phyloP scores from a whole-genome alignment of 768 basidiomycete genomes.

The Lentinula guzmanii region DNA sequence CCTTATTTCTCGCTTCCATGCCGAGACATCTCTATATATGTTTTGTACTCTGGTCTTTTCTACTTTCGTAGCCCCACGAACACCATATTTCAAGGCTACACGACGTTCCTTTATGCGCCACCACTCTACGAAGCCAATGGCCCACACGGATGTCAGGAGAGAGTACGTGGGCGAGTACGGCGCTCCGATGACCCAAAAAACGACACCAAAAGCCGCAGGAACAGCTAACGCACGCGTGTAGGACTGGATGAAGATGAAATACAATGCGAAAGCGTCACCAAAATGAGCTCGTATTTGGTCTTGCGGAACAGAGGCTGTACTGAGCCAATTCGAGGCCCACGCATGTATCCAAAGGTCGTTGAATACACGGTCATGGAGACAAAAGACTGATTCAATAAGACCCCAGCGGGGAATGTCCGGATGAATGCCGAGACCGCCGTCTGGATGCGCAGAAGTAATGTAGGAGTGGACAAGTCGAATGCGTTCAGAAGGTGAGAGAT shows the following conservation, averaged over 20 bases:
- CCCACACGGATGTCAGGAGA: conserved; percentile 73
- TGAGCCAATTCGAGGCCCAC: conserved; percentile 41
- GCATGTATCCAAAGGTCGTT: conserved; percentile 73
- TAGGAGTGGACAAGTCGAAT: conserved; percentile 72
- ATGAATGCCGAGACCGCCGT: conserved; percentile 80
- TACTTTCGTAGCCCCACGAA: conserved; percentile 68
- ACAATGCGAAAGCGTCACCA: conserved; percentile 77
- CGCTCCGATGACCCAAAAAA: conserved; percentile 62
- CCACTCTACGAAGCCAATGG: conserved; percentile 80
- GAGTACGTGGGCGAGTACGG: conserved; percentile 79
- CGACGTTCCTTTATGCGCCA: conserved; percentile 87
- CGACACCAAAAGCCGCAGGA: conserved; percentile 64
- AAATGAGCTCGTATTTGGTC: conserved; percentile 35
- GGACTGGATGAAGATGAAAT: conserved; percentile 82
- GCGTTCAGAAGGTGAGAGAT: conserved; percentile 62
- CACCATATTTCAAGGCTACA: conserved; percentile 79
- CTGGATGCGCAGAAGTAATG: conserved; percentile 58
- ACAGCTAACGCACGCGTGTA: conserved; percentile 79
- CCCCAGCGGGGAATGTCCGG: conserved; percentile 70
- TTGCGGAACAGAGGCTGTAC: neutral
- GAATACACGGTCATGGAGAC: conserved; percentile 80
- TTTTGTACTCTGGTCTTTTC: conserved; percentile 67
- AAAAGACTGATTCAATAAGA: conserved; percentile 74
- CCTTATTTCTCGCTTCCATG: conserved; percentile 72
- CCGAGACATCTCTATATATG: conserved; percentile 42